Conservation (phyloP, 2,329 filamentous ascomycete genomes). For the Penicillium frequentans region DNA sequence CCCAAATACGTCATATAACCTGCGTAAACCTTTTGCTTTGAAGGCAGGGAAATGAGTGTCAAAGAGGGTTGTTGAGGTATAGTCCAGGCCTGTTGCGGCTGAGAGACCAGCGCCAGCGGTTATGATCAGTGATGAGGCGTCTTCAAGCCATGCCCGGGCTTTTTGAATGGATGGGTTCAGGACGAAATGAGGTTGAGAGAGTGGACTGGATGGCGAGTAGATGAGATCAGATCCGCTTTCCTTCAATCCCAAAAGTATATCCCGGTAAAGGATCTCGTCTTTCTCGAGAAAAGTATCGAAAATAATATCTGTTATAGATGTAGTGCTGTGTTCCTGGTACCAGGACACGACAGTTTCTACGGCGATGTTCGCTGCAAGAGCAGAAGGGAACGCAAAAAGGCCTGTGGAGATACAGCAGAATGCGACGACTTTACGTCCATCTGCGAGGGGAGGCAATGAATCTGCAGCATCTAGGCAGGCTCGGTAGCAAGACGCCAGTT, state of each 20-base stretch:
- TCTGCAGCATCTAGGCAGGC: constrained; percentile 16
- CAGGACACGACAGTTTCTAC: constrained; percentile 15
- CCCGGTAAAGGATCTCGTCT: constrained; percentile 16
- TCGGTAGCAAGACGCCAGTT: constrained; percentile 18
- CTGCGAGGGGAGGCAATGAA: constrained; percentile 6
- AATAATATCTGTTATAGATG: constrained; percentile 21
- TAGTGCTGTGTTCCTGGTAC: constrained; percentile 9
- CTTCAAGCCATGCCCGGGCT: constrained; percentile 15
- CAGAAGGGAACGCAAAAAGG: constrained; percentile 23
- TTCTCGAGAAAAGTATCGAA: constrained; percentile 22
- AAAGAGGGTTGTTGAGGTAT: constrained; percentile 25
- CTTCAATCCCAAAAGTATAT: not conserved
- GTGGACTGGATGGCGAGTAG: not conserved
- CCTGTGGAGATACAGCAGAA: constrained; percentile 28
- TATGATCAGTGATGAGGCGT: constrained; percentile 21
- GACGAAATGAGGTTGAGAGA: not conserved
- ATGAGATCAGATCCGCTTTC: not conserved
- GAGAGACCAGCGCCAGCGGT: constrained; percentile 23
- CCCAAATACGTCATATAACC: constrained; percentile 22
- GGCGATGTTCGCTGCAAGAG: constrained; percentile 16
- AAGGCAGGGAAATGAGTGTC: constrained; percentile 26
- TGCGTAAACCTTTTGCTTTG: constrained; percentile 27
- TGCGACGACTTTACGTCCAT: constrained; percentile 18
- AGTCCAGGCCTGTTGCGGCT: constrained; percentile 24
- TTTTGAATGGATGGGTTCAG: constrained; percentile 1